Base-by-base conservation (phyloP, 495 filamentous ascomycete genomes). In the Hyaloscypha bicolor region DNA sequence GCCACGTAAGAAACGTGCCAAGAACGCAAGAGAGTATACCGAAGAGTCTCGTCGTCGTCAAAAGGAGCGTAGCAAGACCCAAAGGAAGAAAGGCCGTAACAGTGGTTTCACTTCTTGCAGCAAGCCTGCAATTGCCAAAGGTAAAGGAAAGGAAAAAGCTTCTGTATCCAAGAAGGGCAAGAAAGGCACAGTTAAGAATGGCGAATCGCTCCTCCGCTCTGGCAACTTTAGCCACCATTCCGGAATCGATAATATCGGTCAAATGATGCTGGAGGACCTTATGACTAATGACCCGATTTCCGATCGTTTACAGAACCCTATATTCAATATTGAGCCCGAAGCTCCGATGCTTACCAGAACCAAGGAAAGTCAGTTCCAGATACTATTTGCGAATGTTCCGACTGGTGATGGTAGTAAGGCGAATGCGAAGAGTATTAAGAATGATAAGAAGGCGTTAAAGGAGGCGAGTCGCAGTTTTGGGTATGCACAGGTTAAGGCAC, bases 401-500 rank as follows among this genome's bases (percentile, higher is more conserved):
- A 31, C 35, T 14, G 58, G 35, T 1, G n/a, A 21, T 51, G 52
- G 63, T 16, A 56, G 39, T 8, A 14, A 63, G 9, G 57, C 45
- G 2, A 48, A 48, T 48, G 35, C 12, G 14, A 42, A 30, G 32
- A 45, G 51, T 6, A 55, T 29, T 3, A 62, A 33, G 29, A 63
- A 12, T 31, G 66, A 74, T 56, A 73, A 69, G 60, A 63, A 52
- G 51, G 59, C 37, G 37, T 48, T 82, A 0, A 21, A 72, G 0
- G 63, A 77, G 25, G 83, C 80, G 0, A 76, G 76, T 3, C 78
- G 69, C 45, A 77, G 76, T 21, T 85, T 87, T 37, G 68, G 77
- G 1, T 66, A 68, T 21, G 75, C 74, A 0, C 75, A 67, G 29
- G 76, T 69, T 31, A 74, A 68, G 19, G 66, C 80, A 9, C 39